Evolutionary conservation across 345 rosid species (phyloP), one percentile per base, ranked within the genome.

Genomic region (Physaria fendleri): DNA sequence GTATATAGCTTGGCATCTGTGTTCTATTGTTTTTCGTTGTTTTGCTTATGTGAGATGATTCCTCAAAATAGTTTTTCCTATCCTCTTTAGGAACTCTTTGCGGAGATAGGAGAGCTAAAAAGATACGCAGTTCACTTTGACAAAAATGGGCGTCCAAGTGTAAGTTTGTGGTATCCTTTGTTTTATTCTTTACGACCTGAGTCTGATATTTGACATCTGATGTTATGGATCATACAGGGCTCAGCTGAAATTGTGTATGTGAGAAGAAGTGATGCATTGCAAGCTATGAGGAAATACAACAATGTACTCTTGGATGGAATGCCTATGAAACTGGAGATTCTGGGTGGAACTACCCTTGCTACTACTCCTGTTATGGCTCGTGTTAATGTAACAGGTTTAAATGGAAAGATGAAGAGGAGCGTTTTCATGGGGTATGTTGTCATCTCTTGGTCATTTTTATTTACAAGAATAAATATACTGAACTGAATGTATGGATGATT

Each of bases 41-140:
- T n/a, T n/a, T n/a, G n/a, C n/a, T n/a, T n/a, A n/a, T n/a, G n/a
- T n/a, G n/a, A n/a, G n/a, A n/a, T n/a, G n/a, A n/a, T n/a, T n/a
- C n/a, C n/a, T n/a, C n/a, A n/a, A n/a, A n/a, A n/a, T n/a, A n/a
- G n/a, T n/a, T n/a, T n/a, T n/a, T n/a, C n/a, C n/a, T n/a, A n/a
- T n/a, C n/a, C n/a, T n/a, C n/a, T n/a, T n/a, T n/a, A 93, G 97
- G 97, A 90, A 69, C 97, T 93, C 43, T 93, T 93, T 55, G 58
- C 97, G 54, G 97, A 90, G 77, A 69, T 87, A 39, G 97, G 97
- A 32, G 96, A 85, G 48, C 78, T 93, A 62, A 80, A 90, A 54
- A 78, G 97, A 41, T 85, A 87, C 70, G 92, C 90, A 3, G 77
- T 93, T 73, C 99, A 93, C 69, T 93, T 65, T 53, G 92, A 87